Evolutionary conservation across 2,329 filamentous ascomycete species (phyloP).

Genomic region (Diaporthe longicolla): DNA sequence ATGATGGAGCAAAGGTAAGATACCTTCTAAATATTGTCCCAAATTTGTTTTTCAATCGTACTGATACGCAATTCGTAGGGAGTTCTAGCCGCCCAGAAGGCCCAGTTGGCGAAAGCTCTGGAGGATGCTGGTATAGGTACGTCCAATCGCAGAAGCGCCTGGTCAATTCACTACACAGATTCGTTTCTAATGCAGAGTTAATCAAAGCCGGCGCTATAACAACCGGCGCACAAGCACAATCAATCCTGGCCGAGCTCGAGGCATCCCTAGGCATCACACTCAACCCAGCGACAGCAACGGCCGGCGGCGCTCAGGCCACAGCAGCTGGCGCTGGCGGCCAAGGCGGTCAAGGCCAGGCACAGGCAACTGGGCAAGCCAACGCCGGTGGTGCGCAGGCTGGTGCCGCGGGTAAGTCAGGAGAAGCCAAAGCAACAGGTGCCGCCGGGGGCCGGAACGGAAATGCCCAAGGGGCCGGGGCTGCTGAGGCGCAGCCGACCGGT

Average conservation of each 20-base stretch:
- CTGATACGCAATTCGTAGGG: slow-evolving; percentile 13
- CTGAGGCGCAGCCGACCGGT: neutral
- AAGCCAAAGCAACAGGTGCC: slow-evolving; percentile 6
- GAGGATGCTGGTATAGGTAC: slow-evolving; percentile 9
- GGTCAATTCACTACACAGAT: no score
- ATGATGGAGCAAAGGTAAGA: slow-evolving; percentile 17
- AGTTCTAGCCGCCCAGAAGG: slow-evolving; percentile 22
- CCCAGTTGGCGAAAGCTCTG: slow-evolving; percentile 1
- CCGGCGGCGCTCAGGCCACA: neutral
- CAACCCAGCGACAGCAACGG: slow-evolving; percentile 10
- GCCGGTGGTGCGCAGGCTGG: slow-evolving; percentile 14
- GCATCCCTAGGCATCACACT: slow-evolving; percentile 22
- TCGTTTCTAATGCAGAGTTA: neutral
- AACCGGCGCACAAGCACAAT: slow-evolving; percentile 1
- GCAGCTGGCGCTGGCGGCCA: neutral
- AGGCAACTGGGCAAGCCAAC: neutral
- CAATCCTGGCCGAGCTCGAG: slow-evolving; percentile 10
- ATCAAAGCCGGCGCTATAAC: neutral
- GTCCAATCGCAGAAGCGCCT: neutral
- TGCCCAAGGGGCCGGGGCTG: neutral
- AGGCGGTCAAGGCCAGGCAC: neutral
- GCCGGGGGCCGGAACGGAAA: neutral
- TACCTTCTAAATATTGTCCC: neutral
- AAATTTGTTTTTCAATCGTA: neutral
- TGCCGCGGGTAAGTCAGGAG: neutral